Percentiles rank a stretch among this genome's conserved stretches.
phyloP scores from a whole-genome alignment of 768 basidiomycete species.

The Collybia nuda region DNA sequence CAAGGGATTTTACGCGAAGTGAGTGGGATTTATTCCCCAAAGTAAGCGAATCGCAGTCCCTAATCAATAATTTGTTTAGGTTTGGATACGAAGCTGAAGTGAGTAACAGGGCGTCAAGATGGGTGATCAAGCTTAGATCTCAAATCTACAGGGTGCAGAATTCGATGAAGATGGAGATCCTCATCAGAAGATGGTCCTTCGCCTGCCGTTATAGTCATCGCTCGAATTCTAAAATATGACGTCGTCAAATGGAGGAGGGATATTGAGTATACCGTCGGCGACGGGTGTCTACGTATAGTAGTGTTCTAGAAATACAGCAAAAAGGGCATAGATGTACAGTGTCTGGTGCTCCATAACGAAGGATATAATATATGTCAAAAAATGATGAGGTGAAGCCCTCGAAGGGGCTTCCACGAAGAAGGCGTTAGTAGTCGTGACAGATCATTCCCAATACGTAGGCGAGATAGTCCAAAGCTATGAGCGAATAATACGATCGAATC shows the following conservation, averaged over 20 bases:
- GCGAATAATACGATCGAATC: conserved; percentile 33
- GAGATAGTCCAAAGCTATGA: conserved; percentile 19
- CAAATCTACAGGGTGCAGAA: conserved; percentile 54
- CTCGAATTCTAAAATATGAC: background rate
- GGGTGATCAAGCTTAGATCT: conserved; percentile 23
- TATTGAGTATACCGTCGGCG: conserved; percentile 3
- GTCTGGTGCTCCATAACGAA: conserved; percentile 20
- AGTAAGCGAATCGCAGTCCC: conserved; percentile 14
- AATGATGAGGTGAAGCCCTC: conserved; percentile 5
- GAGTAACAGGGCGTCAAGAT: conserved; percentile 19
- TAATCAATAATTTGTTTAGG: conserved; percentile 37
- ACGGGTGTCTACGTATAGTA: conserved; percentile 3
- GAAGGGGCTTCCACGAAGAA: conserved; percentile 20
- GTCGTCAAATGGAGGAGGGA: conserved; percentile 1
- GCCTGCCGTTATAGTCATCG: conserved; percentile 36
- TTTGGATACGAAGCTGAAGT: conserved; percentile 71
- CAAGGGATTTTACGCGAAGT: conserved; percentile 78
- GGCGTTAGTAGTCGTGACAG: conserved; percentile 30
- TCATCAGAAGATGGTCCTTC: conserved; percentile 80
- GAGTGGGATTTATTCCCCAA: conserved; percentile 23
- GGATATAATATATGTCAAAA: conserved; percentile 27
- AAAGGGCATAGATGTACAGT: conserved; percentile 25
- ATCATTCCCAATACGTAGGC: conserved; percentile 6
- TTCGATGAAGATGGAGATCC: conserved; percentile 85
- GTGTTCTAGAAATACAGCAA: conserved; percentile 34